These are phyloP conservation scores for Physcia stellaris DNA, from an alignment of 495 filamentous ascomycete genomes.

Conservation along the genomic window DNA sequence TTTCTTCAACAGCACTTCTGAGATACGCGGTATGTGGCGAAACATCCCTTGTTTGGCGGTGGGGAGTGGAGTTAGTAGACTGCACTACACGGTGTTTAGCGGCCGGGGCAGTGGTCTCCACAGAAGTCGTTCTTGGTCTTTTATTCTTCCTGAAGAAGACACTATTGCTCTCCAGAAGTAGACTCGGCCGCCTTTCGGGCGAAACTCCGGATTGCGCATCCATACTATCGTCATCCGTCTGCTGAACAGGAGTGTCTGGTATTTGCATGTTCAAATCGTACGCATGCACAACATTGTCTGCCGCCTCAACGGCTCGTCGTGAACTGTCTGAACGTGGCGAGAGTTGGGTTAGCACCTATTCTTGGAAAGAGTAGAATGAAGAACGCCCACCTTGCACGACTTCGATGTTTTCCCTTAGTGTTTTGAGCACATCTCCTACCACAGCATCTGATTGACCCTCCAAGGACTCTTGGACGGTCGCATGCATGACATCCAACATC, in stretches of 20 bases:
- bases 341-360: background rate
- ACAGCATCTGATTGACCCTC: slow-evolving; percentile 37
- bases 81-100: slow-evolving; percentile 28
- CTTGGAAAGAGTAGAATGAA: slow-evolving; percentile 2
- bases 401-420: slow-evolving; percentile 61
- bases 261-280: slow-evolving; percentile 78
- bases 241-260: slow-evolving; percentile 41
- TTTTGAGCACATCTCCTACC: slow-evolving; percentile 42
- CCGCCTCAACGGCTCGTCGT: slow-evolving; percentile 63
- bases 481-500: slow-evolving; percentile 78
- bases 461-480: slow-evolving; percentile 58
- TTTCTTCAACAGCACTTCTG: slow-evolving; percentile 36
- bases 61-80: slow-evolving; percentile 12
- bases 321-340: slow-evolving; percentile 45
- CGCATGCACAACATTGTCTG: slow-evolving; percentile 78
- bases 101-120: slow-evolving; percentile 20
- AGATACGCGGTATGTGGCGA: slow-evolving; percentile 35
- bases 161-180: slow-evolving; percentile 32
- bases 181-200: slow-evolving; percentile 20
- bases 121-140: slow-evolving; percentile 30
- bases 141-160: slow-evolving; percentile 36
- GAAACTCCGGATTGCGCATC: slow-evolving; percentile 14
- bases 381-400: slow-evolving; percentile 57
- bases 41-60: slow-evolving; percentile 28
- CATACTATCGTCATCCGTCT: slow-evolving; percentile 25